A percentile compares a stretch with the other conserved stretches of the same genome.
phyloP scores from a whole-genome alignment of 352 stramenopile genomes.

The Phytophthora syringae region DNA sequence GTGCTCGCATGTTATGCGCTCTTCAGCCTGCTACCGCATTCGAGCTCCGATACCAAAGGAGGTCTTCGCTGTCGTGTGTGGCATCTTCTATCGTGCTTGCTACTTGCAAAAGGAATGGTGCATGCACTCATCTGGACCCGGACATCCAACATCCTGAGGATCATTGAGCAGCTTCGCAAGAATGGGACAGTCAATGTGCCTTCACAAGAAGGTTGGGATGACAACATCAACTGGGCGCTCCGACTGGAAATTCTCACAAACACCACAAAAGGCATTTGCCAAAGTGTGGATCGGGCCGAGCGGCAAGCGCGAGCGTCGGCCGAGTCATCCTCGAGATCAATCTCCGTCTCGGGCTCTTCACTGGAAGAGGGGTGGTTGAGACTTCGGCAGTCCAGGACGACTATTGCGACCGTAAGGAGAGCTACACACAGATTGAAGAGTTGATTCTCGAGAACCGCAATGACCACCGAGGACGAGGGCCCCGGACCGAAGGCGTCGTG shows the following conservation, averaged over 20 bases:
- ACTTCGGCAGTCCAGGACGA: conserved; percentile 27
- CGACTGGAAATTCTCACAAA: conserved; percentile 88
- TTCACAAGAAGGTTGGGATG: conserved; percentile 47
- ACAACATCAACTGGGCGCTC: conserved; percentile 89
- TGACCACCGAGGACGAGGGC: conserved; percentile 41
- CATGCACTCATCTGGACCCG: conserved; percentile 85
- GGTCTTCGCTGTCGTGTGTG: conserved; percentile 69
- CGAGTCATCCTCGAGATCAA: conserved; percentile 33
- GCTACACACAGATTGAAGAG: conserved; percentile 79
- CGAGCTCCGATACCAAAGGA: conserved; percentile 7
- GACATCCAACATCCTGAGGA: conserved; percentile 81
- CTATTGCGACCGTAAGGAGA: conserved; percentile 70
- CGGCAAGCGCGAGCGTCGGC: conserved; percentile 53
- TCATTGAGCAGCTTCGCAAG: conserved; percentile 73
- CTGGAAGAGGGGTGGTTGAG: conserved; percentile 26
- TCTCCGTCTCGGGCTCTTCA: conserved; percentile 25
- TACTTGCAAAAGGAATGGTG: conserved; percentile 83
- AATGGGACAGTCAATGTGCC: conserved; percentile 68
- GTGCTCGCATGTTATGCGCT: conserved; percentile 73
- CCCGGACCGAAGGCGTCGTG: conserved; percentile 63
- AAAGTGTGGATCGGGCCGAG: conserved; percentile 73
- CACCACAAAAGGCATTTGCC: conserved; percentile 86
- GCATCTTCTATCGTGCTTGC: conserved; percentile 72
- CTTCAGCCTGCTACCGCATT: conserved; percentile 65
- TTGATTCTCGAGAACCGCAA: conserved; percentile 76